Evolutionary conservation across 805 yeast species (phyloP).

Genomic region (Pichia deserticola): DNA sequence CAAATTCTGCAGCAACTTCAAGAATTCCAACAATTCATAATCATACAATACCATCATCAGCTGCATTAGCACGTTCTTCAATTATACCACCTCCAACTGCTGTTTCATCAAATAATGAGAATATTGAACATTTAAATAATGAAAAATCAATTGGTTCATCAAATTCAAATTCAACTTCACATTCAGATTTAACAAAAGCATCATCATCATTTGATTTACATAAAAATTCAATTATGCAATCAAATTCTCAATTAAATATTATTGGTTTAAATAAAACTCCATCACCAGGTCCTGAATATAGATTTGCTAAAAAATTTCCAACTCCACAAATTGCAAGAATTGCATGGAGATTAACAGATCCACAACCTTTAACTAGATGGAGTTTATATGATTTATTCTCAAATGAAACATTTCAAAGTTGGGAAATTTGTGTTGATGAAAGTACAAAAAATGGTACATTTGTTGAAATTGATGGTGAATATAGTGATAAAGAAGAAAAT

Average conservation of each 20-base stretch:
- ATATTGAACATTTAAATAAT: not conserved
- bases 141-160: not conserved
- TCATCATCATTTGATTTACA: not conserved
- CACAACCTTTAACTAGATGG: slow-evolving; percentile 49
- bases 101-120: not conserved
- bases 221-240: not conserved
- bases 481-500: not conserved
- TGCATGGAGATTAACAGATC: slow-evolving; percentile 75
- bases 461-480: slow-evolving; percentile 3
- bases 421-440: slow-evolving; percentile 62
- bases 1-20: slow-evolving; percentile 2
- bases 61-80: slow-evolving; percentile 9
- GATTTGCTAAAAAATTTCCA: slow-evolving; percentile 58
- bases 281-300: slow-evolving; percentile 62
- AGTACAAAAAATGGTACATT: slow-evolving; percentile 13
- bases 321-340: slow-evolving; percentile 58
- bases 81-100: not conserved
- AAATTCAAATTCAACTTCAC: slow-evolving; percentile 6
- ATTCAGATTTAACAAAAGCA: slow-evolving; percentile 1
- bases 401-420: slow-evolving; percentile 59
- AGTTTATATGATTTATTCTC: slow-evolving; percentile 47
- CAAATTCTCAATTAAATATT: slow-evolving; percentile 1
- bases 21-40: slow-evolving; percentile 5
- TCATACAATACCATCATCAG: slow-evolving; percentile 5
- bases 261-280: slow-evolving; percentile 2